These are phyloP conservation scores for Metarhizium album DNA, from an alignment of 2,329 filamentous ascomycete genomes.

Conservation along the genomic window DNA sequence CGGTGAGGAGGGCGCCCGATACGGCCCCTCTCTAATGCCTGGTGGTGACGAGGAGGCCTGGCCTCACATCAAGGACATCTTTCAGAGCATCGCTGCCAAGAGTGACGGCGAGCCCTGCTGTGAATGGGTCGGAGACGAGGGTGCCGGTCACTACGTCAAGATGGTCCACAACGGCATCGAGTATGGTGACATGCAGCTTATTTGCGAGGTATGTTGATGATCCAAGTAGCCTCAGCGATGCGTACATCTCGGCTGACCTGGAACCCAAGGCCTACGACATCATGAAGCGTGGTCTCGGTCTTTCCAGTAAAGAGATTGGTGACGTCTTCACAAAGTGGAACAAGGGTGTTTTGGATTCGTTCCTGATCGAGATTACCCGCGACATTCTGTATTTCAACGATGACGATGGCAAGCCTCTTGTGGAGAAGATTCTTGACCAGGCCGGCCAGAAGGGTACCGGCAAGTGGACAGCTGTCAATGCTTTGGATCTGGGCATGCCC, in stretches of 20 bases:
- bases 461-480: slow-evolving; percentile 99
- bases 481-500: slow-evolving; percentile 95
- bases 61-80: slow-evolving; percentile 97
- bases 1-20: slow-evolving; percentile 97
- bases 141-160: slow-evolving; percentile 99
- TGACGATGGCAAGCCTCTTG: slow-evolving; percentile 77
- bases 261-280: slow-evolving; percentile 82
- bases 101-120: slow-evolving; percentile 95
- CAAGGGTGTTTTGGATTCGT: slow-evolving; percentile 95
- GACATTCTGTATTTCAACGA: slow-evolving; percentile 99
- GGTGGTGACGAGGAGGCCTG: slow-evolving; percentile 97
- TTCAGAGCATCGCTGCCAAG: slow-evolving; percentile 97
- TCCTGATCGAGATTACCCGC: slow-evolving; percentile 97
- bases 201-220: slow-evolving; percentile 68
- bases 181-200: slow-evolving; percentile 99
- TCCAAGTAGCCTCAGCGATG: neutral
- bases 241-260: neutral
- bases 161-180: slow-evolving; percentile 99
- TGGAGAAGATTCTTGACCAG: slow-evolving; percentile 98
- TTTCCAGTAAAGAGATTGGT: slow-evolving; percentile 88
- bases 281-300: slow-evolving; percentile 92
- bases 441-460: slow-evolving; percentile 99
- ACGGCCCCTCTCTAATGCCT: slow-evolving; percentile 96
- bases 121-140: slow-evolving; percentile 99
- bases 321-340: slow-evolving; percentile 95